These are phyloP conservation scores for Ophiostoma sp. DNA, from an alignment of 2,329 filamentous ascomycete genomes.

Conservation along the genomic window DNA sequence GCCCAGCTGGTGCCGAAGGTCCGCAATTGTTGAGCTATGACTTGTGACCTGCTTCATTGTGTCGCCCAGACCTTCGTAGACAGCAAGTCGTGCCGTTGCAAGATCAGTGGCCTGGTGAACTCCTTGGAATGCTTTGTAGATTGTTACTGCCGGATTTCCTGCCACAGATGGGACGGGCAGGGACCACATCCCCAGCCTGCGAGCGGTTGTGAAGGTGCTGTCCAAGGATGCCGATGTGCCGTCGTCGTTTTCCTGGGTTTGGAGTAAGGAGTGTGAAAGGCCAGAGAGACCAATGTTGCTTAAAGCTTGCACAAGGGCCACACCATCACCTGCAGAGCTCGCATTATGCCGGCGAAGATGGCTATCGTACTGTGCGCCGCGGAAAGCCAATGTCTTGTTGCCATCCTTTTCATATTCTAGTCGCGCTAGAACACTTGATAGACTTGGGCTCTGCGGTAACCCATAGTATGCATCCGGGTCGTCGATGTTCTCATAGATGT, in stretches of 20 bases:
- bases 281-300: conserved; percentile 78
- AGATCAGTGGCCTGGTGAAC: conserved; percentile 62
- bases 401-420: conserved; percentile 88
- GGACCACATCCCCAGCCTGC: conserved; percentile 87
- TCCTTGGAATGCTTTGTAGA: conserved; percentile 77
- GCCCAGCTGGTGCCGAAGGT: conserved; percentile 51
- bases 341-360: conserved; percentile 60
- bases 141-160: conserved; percentile 58
- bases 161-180: conserved; percentile 62
- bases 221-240: conserved; percentile 56
- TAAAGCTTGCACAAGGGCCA: conserved; percentile 69
- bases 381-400: conserved; percentile 79
- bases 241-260: conserved; percentile 57
- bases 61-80: conserved; percentile 58
- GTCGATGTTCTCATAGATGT: conserved; percentile 86
- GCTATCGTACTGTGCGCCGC: conserved; percentile 85
- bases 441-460: conserved; percentile 67
- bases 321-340: conserved; percentile 53
- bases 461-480: conserved; percentile 97
- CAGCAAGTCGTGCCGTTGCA: conserved; percentile 46
- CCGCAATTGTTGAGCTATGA: conserved; percentile 45
- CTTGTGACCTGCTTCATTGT: conserved; percentile 54
- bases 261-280: conserved; percentile 72
- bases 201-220: conserved; percentile 71
- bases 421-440: conserved; percentile 71